These are phyloP conservation scores for Ceratobasidium papillatum DNA, from an alignment of 1,284 basidiomycete species.

Conservation along the genomic window DNA sequence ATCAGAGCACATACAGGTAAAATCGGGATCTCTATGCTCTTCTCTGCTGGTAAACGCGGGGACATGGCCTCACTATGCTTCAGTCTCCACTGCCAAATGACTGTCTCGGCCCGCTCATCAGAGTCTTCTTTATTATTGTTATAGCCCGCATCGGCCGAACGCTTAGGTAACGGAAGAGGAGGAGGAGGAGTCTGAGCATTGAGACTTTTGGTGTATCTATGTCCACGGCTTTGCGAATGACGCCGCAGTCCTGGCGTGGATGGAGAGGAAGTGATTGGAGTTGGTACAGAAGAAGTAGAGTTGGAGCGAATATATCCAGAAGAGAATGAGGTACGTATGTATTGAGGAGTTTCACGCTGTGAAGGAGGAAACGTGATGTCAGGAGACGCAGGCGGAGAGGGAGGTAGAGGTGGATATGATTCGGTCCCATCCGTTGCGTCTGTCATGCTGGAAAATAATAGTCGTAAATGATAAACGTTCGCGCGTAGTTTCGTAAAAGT, in stretches of 20 bases:
- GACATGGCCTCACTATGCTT: constrained; percentile 19
- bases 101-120: constrained; percentile 18
- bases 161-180: constrained; percentile 42
- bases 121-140: constrained; percentile 29
- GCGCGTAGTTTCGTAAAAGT: background rate
- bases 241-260: constrained; percentile 22
- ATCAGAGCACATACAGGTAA: constrained; percentile 31
- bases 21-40: constrained; percentile 9
- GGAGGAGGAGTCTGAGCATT: constrained; percentile 32
- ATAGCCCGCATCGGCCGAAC: constrained; percentile 13
- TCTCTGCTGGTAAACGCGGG: background rate
- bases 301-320: constrained; percentile 32
- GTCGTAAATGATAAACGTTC: background rate
- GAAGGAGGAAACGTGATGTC: background rate
- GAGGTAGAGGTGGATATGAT: constrained; percentile 8
- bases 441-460: background rate
- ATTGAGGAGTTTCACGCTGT: background rate
- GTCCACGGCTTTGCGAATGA: constrained; percentile 43
- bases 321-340: constrained; percentile 35
- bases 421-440: constrained; percentile 18
- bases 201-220: constrained; percentile 41
- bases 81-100: constrained; percentile 23
- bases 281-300: background rate
- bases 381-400: constrained; percentile 12
- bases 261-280: constrained; percentile 11